Conservation (phyloP, 257 asterid species). For the Nicotiana otophora region DNA sequence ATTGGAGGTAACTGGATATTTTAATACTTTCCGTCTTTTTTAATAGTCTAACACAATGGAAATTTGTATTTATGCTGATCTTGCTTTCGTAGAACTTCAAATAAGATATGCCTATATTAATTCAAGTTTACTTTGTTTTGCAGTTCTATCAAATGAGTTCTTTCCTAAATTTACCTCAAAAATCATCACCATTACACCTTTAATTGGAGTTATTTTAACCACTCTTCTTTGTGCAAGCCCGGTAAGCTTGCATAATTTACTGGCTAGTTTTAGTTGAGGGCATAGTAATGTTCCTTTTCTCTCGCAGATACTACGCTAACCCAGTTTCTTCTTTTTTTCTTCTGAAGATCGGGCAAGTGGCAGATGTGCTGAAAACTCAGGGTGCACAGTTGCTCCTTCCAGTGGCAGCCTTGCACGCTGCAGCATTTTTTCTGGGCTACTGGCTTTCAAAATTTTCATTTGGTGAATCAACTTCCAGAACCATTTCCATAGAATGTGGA, state of each 20-base stretch:
- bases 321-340: slow-evolving; percentile 7
- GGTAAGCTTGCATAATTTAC: slow-evolving; percentile 42
- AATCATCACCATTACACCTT: slow-evolving; percentile 67
- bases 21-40: neutral
- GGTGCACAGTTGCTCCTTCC: slow-evolving; percentile 81
- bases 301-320: neutral
- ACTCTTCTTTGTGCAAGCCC: slow-evolving; percentile 99
- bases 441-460: slow-evolving; percentile 71
- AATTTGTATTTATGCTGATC: neutral
- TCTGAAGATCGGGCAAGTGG: slow-evolving; percentile 84
- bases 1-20: slow-evolving; percentile 69
- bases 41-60: neutral
- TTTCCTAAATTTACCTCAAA: slow-evolving; percentile 92
- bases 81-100: neutral
- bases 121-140: slow-evolving; percentile 21
- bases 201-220: slow-evolving; percentile 84
- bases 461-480: slow-evolving; percentile 97
- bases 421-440: slow-evolving; percentile 83
- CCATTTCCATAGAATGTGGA: slow-evolving; percentile 95
- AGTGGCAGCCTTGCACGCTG: slow-evolving; percentile 78
- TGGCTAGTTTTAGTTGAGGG: neutral
- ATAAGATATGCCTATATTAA: neutral
- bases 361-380: slow-evolving; percentile 84
- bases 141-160: slow-evolving; percentile 80
- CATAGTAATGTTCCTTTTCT: neutral